Percentiles rank a stretch among this genome's conserved stretches.
These are phyloP conservation scores for Rhododendron mucronatum DNA, from an alignment of 148 eudicot genomes.

Conservation along the genomic window DNA sequence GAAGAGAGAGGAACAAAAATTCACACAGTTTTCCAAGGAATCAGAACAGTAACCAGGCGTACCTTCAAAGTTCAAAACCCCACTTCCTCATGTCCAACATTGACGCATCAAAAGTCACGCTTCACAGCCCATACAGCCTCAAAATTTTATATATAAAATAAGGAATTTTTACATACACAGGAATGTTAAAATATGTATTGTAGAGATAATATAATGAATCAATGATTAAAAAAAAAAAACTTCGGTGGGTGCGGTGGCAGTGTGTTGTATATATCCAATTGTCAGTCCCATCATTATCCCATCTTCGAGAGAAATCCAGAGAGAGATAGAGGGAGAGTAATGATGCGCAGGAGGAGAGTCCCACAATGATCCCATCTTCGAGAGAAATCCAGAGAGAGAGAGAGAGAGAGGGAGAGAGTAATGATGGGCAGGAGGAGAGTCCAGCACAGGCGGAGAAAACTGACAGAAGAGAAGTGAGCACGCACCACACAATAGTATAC, in stretches of 20 bases:
- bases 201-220: too few species aligned
- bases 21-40: neutral
- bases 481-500: neutral
- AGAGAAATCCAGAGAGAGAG: neutral
- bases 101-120: constrained; percentile 3
- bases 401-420: neutral
- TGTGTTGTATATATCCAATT: neutral
- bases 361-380: too few species aligned
- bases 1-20: neutral
- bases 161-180: neutral
- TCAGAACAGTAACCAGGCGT: neutral
- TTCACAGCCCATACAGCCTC: neutral
- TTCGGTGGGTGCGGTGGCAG: neutral
- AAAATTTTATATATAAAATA: too few species aligned
- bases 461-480: constrained; percentile 14
- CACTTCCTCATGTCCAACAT: neutral
- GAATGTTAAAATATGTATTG: neutral
- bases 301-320: neutral
- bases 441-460: neutral
- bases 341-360: neutral
- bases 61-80: neutral
- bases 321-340: neutral
- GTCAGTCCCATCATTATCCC: neutral
- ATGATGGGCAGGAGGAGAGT: too few species aligned
- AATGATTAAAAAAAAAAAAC: neutral